phyloP scores from a whole-genome alignment of 163 green algal genomes.

The Prototheca cutis region DNA sequence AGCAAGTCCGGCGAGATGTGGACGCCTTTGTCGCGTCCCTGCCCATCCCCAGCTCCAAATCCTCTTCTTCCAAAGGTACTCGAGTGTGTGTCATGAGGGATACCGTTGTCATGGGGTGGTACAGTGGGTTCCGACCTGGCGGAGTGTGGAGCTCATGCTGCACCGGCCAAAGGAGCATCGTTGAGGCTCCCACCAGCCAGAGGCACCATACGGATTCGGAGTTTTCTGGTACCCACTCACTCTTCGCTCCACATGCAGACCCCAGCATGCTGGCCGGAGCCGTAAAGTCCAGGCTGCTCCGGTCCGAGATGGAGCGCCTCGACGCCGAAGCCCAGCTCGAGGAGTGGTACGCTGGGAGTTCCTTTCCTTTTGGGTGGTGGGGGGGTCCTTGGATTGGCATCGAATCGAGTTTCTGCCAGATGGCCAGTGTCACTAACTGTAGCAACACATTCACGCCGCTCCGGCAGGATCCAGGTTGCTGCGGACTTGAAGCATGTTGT shows the following conservation, averaged over 20 bases:
- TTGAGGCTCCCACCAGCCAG: no score
- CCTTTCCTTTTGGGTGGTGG: no score
- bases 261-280: constrained; percentile 12
- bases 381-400: no score
- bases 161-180: no score
- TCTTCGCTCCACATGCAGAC: not conserved
- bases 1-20: constrained; percentile 8
- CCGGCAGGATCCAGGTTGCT: constrained; percentile 16
- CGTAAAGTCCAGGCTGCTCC: constrained; percentile 16
- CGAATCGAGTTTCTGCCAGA: no score
- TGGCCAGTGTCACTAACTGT: no score
- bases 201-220: no score
- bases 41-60: constrained; percentile 3
- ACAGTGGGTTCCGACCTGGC: not conserved
- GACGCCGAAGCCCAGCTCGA: constrained; percentile 19
- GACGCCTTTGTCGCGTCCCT: constrained; percentile 19
- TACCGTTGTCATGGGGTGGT: not conserved
- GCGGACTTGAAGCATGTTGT: constrained; percentile 24
- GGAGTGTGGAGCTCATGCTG: no score
- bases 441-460: no score
- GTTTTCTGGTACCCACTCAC: no score
- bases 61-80: not conserved
- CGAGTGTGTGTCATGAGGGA: not conserved
- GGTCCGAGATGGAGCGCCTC: constrained; percentile 10
- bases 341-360: constrained; percentile 15